These are phyloP conservation scores for Yamadazyma sp. DNA, from an alignment of 805 yeast species.

Conservation along the genomic window DNA sequence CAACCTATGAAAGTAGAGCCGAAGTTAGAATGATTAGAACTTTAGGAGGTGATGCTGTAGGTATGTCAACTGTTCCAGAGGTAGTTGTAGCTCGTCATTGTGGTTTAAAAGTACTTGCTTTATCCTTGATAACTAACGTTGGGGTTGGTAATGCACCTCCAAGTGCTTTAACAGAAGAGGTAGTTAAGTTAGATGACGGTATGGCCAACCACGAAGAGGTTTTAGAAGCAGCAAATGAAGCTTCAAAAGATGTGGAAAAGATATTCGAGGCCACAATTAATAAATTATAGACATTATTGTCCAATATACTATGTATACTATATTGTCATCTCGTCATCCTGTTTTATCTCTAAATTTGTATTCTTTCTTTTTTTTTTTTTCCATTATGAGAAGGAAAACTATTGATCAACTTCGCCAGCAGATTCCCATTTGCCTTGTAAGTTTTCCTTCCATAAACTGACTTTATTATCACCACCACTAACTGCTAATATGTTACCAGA, in stretches of 20 bases:
- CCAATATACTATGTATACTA: no score
- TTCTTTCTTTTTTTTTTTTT: no score
- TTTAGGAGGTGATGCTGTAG: slow-evolving; percentile 91
- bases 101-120: slow-evolving; percentile 77
- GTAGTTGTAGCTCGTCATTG: slow-evolving; percentile 89
- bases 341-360: neutral
- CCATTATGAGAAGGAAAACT: no score
- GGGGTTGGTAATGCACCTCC: slow-evolving; percentile 71
- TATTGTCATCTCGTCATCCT: neutral
- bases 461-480: slow-evolving; percentile 93
- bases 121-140: slow-evolving; percentile 82
- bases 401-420: slow-evolving; percentile 94
- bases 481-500: slow-evolving; percentile 95
- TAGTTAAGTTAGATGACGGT: slow-evolving; percentile 58
- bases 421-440: slow-evolving; percentile 92
- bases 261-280: slow-evolving; percentile 63
- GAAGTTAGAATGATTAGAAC: slow-evolving; percentile 73
- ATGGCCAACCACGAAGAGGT: slow-evolving; percentile 94
- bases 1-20: slow-evolving; percentile 90
- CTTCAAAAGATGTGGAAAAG: slow-evolving; percentile 75
- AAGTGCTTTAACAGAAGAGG: slow-evolving; percentile 56
- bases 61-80: slow-evolving; percentile 98
- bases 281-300: slow-evolving; percentile 33
- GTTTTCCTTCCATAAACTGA: slow-evolving; percentile 95
- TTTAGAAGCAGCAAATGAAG: slow-evolving; percentile 72